These are phyloP conservation scores for Pseudocercospora fuligena DNA, from an alignment of 2,329 filamentous ascomycete genomes.

Conservation along the genomic window DNA sequence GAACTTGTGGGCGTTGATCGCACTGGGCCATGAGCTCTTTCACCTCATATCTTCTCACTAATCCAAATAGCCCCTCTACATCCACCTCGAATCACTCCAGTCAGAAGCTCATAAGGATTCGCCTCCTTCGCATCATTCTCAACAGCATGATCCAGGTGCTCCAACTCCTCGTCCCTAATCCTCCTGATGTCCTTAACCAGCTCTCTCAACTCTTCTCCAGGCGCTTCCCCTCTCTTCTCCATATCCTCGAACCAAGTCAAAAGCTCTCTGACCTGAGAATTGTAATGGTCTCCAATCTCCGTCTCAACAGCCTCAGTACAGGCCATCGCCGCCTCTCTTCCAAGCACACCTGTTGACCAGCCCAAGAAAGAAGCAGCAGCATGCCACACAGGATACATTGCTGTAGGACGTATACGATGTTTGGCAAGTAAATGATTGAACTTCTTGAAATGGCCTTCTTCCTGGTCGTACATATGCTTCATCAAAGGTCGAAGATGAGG, in stretches of 20 bases:
- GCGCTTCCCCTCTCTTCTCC: conserved; percentile 75
- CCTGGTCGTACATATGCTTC: conserved; percentile 98
- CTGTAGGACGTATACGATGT: conserved; percentile 89
- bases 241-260: conserved; percentile 80
- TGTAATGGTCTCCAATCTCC: conserved; percentile 96
- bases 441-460: conserved; percentile 81
- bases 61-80: conserved; percentile 94
- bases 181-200: conserved; percentile 75
- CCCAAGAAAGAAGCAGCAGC: conserved; percentile 79
- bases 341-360: conserved; percentile 87
- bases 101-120: conserved; percentile 85
- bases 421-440: conserved; percentile 84
- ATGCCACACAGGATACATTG: conserved; percentile 89
- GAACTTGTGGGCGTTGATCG: neutral
- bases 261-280: conserved; percentile 82
- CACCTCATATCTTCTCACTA: conserved; percentile 68
- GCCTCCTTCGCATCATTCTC: conserved; percentile 92
- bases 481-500: conserved; percentile 89
- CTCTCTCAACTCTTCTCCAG: conserved; percentile 75
- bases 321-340: conserved; percentile 94
- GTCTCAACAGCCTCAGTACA: conserved; percentile 99
- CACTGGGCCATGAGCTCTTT: conserved; percentile 7
- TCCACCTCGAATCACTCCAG: conserved; percentile 83
- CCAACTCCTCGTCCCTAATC: conserved; percentile 93
- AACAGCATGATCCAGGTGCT: conserved; percentile 94